phyloP scores from a whole-genome alignment of 169 alveolate genomes.

The Amoebophrya sp. region DNA sequence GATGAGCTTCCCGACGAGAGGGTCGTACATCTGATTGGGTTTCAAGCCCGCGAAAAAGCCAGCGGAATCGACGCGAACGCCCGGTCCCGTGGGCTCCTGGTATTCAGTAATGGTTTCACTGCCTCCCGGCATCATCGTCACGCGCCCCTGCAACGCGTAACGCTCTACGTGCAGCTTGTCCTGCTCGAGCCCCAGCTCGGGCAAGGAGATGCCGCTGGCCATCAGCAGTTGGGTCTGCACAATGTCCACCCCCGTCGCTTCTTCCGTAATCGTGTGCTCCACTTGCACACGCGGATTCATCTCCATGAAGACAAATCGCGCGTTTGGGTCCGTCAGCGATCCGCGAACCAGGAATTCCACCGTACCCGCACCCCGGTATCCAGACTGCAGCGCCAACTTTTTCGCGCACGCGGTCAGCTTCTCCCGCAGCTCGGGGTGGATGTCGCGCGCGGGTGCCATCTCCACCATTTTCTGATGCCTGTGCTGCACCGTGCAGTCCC shows the following conservation, averaged over 20 bases:
- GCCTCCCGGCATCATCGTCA: conserved; percentile 12
- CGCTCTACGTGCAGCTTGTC: background rate
- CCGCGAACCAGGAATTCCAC: background rate
- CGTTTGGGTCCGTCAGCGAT: background rate
- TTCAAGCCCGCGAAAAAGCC: background rate
- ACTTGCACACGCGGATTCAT: conserved; percentile 77
- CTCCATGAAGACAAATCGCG: conserved; percentile 61
- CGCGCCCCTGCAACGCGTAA: background rate
- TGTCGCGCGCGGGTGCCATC: conserved; percentile 49
- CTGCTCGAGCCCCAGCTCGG: conserved; percentile 30
- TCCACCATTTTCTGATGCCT: conserved; percentile 86
- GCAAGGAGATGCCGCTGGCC: conserved; percentile 45
- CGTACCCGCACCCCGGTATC: conserved; percentile 21
- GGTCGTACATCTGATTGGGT: background rate
- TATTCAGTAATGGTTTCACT: background rate
- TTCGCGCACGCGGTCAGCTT: background rate
- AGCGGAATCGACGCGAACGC: background rate
- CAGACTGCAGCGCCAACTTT: conserved; percentile 30
- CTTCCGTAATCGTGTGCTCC: conserved; percentile 78
- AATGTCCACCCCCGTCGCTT: conserved; percentile 67
- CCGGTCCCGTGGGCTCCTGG: background rate
- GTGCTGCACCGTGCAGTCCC: conserved; percentile 88
- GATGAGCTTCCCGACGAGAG: background rate
- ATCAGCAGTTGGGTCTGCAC: conserved; percentile 71
- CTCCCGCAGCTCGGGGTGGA: background rate